Percentiles rank a stretch among this genome's conserved stretches.
Conservation (phyloP, 306 rosid species). For the Castanopsis chinensis region DNA sequence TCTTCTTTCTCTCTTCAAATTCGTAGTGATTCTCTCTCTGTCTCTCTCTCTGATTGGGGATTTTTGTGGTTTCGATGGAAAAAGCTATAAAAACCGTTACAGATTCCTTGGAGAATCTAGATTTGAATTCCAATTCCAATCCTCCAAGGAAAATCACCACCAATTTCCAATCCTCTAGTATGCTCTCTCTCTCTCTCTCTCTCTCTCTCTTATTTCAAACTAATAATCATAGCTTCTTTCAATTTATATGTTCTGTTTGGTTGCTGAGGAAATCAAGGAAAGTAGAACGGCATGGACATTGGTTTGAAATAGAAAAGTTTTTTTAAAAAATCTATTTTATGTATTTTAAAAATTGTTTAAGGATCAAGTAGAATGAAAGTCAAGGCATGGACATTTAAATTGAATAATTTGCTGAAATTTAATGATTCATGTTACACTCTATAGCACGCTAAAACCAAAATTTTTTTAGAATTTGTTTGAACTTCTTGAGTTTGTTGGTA, state of each 20-base stretch:
- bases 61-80: conserved; percentile 54
- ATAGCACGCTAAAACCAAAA: neutral
- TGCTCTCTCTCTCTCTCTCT: neutral
- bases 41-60: neutral
- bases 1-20: neutral
- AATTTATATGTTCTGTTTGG: neutral
- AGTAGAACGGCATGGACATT: too few species aligned
- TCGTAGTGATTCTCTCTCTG: neutral
- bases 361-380: too few species aligned
- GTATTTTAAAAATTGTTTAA: too few species aligned
- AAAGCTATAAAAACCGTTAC: conserved; percentile 33
- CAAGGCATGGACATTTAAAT: neutral
- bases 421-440: conserved; percentile 2
- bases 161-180: conserved; percentile 39
- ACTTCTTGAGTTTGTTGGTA: conserved; percentile 12
- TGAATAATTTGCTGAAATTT: neutral
- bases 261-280: too few species aligned
- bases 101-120: conserved; percentile 43
- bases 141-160: conserved; percentile 8
- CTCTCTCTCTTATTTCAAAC: neutral
- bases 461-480: neutral
- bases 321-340: too few species aligned
- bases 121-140: conserved; percentile 49
- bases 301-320: too few species aligned
- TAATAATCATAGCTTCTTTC: neutral